These are phyloP conservation scores for Arctostaphylos glauca DNA, from an alignment of 148 eudicot genomes.

Conservation along the genomic window DNA sequence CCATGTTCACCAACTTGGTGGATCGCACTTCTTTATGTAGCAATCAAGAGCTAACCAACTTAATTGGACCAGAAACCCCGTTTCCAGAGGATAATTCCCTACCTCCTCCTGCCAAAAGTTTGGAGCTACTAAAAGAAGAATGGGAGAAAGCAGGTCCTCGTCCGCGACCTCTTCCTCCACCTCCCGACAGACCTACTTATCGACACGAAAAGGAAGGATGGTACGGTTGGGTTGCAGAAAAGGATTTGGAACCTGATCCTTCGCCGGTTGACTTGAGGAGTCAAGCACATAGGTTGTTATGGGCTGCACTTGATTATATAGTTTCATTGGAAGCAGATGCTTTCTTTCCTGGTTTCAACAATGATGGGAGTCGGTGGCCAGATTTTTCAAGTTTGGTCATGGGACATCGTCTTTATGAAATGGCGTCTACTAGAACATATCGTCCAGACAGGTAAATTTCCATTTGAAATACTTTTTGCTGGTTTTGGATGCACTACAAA, in stretches of 20 bases:
- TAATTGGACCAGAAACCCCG: slow-evolving; percentile 69
- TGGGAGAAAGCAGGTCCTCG: slow-evolving; percentile 98
- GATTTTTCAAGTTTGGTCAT: slow-evolving; percentile 94
- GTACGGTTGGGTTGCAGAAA: slow-evolving; percentile 94
- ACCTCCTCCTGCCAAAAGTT: slow-evolving; percentile 54
- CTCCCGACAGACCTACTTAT: slow-evolving; percentile 88
- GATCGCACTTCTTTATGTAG: slow-evolving; percentile 87
- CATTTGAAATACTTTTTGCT: not conserved
- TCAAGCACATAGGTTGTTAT: slow-evolving; percentile 78
- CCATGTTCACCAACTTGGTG: slow-evolving; percentile 82
- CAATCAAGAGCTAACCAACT: slow-evolving; percentile 57
- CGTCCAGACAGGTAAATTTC: slow-evolving; percentile 78
- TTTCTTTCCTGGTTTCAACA: slow-evolving; percentile 86
- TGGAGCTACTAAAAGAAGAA: slow-evolving; percentile 56
- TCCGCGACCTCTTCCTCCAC: slow-evolving; percentile 96
- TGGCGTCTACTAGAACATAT: slow-evolving; percentile 78
- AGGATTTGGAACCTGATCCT: slow-evolving; percentile 78
- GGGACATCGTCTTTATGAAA: slow-evolving; percentile 86
- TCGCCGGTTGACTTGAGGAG: slow-evolving; percentile 49
- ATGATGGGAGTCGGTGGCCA: slow-evolving; percentile 85
- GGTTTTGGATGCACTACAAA: not conserved
- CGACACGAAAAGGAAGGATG: slow-evolving; percentile 94
- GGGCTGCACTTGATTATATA: slow-evolving; percentile 94
- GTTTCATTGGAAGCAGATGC: slow-evolving; percentile 93
- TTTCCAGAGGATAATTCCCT: slow-evolving; percentile 40